phyloP scores from a whole-genome alignment of 179 eudicot species.

The Beta lomatogona region DNA sequence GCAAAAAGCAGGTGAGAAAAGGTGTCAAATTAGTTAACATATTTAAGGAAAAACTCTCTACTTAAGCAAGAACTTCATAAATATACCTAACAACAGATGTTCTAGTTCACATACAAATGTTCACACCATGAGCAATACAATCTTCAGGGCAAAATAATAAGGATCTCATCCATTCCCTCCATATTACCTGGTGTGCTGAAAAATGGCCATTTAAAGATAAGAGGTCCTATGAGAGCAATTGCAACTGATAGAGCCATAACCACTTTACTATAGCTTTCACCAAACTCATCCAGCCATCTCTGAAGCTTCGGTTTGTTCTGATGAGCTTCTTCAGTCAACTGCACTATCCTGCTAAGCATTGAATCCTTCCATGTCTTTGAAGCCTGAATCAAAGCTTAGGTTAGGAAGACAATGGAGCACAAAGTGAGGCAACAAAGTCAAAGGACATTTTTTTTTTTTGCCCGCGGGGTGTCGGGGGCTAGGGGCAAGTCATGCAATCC shows the following conservation, averaged over 20 bases:
- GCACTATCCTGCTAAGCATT: conserved; percentile 85
- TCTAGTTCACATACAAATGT: conserved; percentile 6
- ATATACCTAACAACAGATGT: neutral
- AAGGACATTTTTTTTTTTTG: neutral
- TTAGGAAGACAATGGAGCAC: conserved; percentile 17
- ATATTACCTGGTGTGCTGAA: conserved; percentile 76
- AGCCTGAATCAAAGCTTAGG: conserved; percentile 49
- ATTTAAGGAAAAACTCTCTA: neutral
- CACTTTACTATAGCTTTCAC: conserved; percentile 84
- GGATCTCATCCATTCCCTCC: neutral
- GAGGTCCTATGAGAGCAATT: conserved; percentile 83
- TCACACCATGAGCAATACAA: conserved; percentile 13
- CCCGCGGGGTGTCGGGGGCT: neutral
- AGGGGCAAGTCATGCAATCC: neutral
- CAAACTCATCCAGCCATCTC: conserved; percentile 96
- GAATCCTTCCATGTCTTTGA: conserved; percentile 94
- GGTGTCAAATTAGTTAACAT: neutral
- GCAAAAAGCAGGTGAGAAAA: neutral
- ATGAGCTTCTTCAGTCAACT: conserved; percentile 93
- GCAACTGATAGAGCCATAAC: conserved; percentile 81
- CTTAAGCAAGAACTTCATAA: neutral
- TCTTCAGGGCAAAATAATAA: neutral
- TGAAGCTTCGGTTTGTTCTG: conserved; percentile 91
- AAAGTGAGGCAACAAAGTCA: neutral
- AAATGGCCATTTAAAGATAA: conserved; percentile 93